Percentiles rank a stretch among this genome's conserved stretches.
Evolutionary conservation across 441 rosid species (phyloP).

Genomic region (Adansonia grandidieri): DNA sequence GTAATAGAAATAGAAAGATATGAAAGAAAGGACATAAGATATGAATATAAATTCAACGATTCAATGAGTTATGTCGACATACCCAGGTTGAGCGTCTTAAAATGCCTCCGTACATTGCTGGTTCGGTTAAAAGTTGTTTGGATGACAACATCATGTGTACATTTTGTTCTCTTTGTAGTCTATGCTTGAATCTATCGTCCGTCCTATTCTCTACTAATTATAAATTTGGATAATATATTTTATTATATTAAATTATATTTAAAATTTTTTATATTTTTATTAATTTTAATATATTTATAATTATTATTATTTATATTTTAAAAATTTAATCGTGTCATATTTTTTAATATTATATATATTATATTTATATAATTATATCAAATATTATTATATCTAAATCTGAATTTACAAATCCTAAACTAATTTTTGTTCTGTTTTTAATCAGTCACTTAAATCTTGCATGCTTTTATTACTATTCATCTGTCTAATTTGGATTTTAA

Average conservation of each 20-base stretch:
- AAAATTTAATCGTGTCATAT: too few species aligned
- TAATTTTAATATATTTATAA: too few species aligned
- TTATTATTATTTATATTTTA: too few species aligned
- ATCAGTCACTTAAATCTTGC: too few species aligned
- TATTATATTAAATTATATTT: too few species aligned
- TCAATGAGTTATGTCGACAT: background rate
- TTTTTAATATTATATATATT: too few species aligned
- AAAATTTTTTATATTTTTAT: too few species aligned
- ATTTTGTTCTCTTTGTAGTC: background rate
- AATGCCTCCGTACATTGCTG: background rate
- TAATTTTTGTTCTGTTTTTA: background rate
- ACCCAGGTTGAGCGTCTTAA: background rate
- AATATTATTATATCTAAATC: too few species aligned
- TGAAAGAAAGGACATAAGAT: background rate
- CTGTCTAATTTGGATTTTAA: too few species aligned
- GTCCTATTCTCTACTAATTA: background rate
- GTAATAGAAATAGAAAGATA: background rate
- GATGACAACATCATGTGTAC: background rate
- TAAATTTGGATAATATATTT: too few species aligned
- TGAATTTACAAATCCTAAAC: background rate
- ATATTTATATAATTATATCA: too few species aligned
- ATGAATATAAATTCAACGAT: background rate
- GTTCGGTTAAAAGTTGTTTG: background rate
- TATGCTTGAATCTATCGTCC: background rate
- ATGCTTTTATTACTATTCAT: too few species aligned